Conservation (phyloP, 2,329 filamentous ascomycete species). For the Aspergillus viridinutans region DNA sequence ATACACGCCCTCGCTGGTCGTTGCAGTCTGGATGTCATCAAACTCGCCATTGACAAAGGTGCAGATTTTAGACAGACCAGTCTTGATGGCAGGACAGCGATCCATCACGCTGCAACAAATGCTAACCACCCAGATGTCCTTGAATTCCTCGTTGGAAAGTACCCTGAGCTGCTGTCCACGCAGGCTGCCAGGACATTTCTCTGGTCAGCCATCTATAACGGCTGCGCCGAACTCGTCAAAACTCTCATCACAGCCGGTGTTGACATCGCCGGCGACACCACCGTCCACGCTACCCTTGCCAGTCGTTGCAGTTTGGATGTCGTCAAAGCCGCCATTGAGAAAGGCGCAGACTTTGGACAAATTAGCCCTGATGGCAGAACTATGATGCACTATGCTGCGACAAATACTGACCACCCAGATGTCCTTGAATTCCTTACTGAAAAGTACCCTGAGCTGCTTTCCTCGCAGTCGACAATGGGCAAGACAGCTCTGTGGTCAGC, state of each 20-base stretch:
- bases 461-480: neutral
- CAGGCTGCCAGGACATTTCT: conserved; percentile 1
- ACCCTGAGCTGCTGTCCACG: neutral
- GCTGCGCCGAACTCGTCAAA: neutral
- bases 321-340: neutral
- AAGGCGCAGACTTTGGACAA: neutral
- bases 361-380: neutral
- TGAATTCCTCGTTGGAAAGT: neutral
- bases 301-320: neutral
- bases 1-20: neutral
- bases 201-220: neutral
- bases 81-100: neutral
- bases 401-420: neutral
- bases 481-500: conserved; percentile 5
- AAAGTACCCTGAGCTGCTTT: neutral
- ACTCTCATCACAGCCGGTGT: neutral
- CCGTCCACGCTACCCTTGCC: neutral
- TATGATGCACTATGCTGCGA: neutral
- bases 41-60: conserved; percentile 1
- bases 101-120: neutral
- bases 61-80: neutral
- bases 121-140: neutral
- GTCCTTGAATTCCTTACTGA: neutral
- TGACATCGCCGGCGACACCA: too few species aligned
- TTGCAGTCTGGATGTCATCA: neutral